Evolutionary conservation across 441 rosid genomes (phyloP).

Genomic region (Adansonia madagascariensis): DNA sequence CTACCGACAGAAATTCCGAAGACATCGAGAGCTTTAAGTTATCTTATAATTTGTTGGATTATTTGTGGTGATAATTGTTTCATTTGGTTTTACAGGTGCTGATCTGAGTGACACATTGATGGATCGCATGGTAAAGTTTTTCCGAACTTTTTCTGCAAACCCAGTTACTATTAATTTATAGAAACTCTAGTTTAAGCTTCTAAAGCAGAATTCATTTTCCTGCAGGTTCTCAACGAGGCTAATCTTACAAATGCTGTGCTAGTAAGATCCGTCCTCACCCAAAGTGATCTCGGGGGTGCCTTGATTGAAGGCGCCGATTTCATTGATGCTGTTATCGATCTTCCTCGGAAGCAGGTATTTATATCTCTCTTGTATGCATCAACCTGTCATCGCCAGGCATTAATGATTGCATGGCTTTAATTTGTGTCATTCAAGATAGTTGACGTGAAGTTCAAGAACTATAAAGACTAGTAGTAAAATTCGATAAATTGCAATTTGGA

Average conservation of each 20-base stretch:
- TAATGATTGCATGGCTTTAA: background rate
- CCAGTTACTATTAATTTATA: too few relatives aligned
- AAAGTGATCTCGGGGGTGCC: conserved; percentile 96
- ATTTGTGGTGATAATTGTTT: too few relatives aligned
- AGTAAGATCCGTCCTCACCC: conserved; percentile 77
- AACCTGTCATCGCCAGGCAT: background rate
- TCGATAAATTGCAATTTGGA: too few relatives aligned
- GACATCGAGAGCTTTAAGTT: too few relatives aligned
- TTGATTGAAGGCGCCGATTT: conserved; percentile 88
- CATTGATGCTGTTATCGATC: conserved; percentile 92
- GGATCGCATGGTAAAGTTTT: conserved; percentile 84
- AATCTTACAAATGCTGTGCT: conserved; percentile 84
- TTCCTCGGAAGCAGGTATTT: conserved; percentile 79
- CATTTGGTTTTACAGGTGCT: conserved; percentile 56
- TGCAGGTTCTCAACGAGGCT: conserved; percentile 53
- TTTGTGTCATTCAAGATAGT: background rate
- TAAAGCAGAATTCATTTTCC: background rate
- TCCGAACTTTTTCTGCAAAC: too few relatives aligned
- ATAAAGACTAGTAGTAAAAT: too few relatives aligned
- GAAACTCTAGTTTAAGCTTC: too few relatives aligned
- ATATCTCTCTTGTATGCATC: background rate
- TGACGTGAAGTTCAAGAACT: background rate
- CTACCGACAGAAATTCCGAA: too few relatives aligned
- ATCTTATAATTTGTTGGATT: too few relatives aligned
- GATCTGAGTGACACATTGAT: conserved; percentile 94